Evolutionary conservation across 345 rosid genomes (phyloP), one percentile per base, ranked within the genome.

Genomic region (Populus ilicifolia): DNA sequence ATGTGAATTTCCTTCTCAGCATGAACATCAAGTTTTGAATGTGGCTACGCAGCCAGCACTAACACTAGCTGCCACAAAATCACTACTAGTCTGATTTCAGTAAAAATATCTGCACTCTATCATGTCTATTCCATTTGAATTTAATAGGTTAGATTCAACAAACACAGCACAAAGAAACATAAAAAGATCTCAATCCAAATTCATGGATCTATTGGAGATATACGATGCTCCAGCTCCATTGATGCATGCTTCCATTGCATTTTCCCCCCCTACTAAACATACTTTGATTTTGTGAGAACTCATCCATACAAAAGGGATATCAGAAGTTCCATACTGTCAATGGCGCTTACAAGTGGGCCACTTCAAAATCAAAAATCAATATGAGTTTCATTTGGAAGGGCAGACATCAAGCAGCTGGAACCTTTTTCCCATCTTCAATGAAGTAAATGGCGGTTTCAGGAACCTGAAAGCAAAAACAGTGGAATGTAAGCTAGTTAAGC

Each of bases 381-480:
- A 23, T 18, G n/a, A 8, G 13, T 27, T 44, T 29, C 30, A 27
- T 30, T 65, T 70, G n/a, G 36, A 27, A 44, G 3, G 2, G 30
- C 59, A n/a, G 9, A 44, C 54, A 70, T 94, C 88, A 94, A 82
- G 86, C 90, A 36, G 91, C 96, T 36, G 91, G 89, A 65, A 94
- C 93, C 85, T 91, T 93, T 85, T 88, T 93, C 48, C 98, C 98
- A 77, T 94, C 98, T 86, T 94, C 98, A 5, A 94, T 90, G 81
- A 91, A 90, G 86, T 88, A 93, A 75, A 94, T 93, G 50, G 97
- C 91, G 78, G 88, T 78, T 80, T 94, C 94, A 1, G 94, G 93
- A 43, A 94, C 98, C 99, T 95, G 80, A 63, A 59, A 10, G 52
- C 43, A 25, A 54, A 36, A 70, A 5, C 73, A 46, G 23, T 44